Percentiles rank a stretch among this genome's conserved stretches.
Evolutionary conservation across 805 yeast genomes (phyloP).

Genomic region (Kazachstania kunashirensis): DNA sequence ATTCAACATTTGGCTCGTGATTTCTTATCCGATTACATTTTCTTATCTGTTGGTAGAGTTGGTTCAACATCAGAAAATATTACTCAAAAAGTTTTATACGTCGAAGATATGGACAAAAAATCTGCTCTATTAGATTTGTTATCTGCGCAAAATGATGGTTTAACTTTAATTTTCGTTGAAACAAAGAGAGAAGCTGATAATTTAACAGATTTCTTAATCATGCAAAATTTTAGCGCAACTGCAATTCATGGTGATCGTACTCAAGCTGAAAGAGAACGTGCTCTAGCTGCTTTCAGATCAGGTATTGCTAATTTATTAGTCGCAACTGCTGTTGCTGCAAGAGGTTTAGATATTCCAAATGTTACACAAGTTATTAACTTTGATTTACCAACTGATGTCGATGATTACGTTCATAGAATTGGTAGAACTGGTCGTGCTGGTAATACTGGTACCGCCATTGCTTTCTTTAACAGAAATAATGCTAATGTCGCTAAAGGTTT

Average conservation of each 20-base stretch:
- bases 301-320: slow-evolving; percentile 92
- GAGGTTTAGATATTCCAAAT: slow-evolving; percentile 99
- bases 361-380: slow-evolving; percentile 96
- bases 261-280: slow-evolving; percentile 95
- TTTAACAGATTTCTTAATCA: slow-evolving; percentile 82
- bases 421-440: slow-evolving; percentile 99
- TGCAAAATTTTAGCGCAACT: slow-evolving; percentile 89
- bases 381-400: slow-evolving; percentile 93
- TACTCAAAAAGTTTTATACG: slow-evolving; percentile 86
- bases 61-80: slow-evolving; percentile 99
- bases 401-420: slow-evolving; percentile 97
- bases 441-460: slow-evolving; percentile 96
- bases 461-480: slow-evolving; percentile 95
- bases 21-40: slow-evolving; percentile 90
- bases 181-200: slow-evolving; percentile 98
- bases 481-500: slow-evolving; percentile 80
- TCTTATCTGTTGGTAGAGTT: slow-evolving; percentile 96
- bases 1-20: slow-evolving; percentile 96
- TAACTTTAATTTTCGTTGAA: slow-evolving; percentile 92
- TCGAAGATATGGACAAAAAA: slow-evolving; percentile 88
- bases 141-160: slow-evolving; percentile 67
- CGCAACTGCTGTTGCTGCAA: slow-evolving; percentile 99
- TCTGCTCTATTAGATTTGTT: slow-evolving; percentile 82
- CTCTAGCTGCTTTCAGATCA: slow-evolving; percentile 83
- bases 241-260: slow-evolving; percentile 99